Base-by-base conservation (phyloP, 2,329 filamentous ascomycete species). In the Trichoderma afroharzianum region DNA sequence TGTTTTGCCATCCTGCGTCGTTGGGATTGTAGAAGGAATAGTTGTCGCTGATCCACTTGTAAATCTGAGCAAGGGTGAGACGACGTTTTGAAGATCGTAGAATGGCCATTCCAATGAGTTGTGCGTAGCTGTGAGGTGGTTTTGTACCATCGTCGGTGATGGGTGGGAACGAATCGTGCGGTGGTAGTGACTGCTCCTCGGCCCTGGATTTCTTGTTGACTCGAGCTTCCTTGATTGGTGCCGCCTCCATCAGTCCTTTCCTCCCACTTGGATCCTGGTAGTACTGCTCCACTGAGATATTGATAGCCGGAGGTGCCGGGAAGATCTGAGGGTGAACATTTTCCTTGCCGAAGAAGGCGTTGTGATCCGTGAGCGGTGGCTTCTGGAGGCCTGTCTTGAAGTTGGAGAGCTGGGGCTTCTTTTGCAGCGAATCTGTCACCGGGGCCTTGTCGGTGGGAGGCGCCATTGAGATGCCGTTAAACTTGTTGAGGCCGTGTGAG, bases 21-120 rank as follows among this genome's bases (percentile, higher is more conserved):
- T 91, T 88, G 57, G 90, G 88, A 76, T 89, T 91, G 84, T 98
- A 99, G 82, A 95, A 98, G 6, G 89, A 91, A 80, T 93, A 98
- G 21, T 92, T 95, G 80, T 97, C 93, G n/a, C 94, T 97, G 77
- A 99, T 98, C 95, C 96, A 99, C 80, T 97, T 97, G 87, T 98
- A 99, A 76, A 99, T 99, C 81, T 98, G 94, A 30, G 94, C 91
- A 21, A 99, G 87, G 1, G 96, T 98, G 73, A 98, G 86, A 67
- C 93, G 92, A 72, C 94, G 91, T 73, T 91, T 90, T 14, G 93
- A 91, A 5, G 96, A 93, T 73, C 95, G 91, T 26, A 98, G 86
- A 76, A 99, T 98, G 66, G 96, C 94, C 95, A 98, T 98, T 79
- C 93, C 96, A 75, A 98, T 98, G 76, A 99, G 87, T 76, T 92